Base-by-base conservation (phyloP, 148 eudicot genomes). In the Silene conica region DNA sequence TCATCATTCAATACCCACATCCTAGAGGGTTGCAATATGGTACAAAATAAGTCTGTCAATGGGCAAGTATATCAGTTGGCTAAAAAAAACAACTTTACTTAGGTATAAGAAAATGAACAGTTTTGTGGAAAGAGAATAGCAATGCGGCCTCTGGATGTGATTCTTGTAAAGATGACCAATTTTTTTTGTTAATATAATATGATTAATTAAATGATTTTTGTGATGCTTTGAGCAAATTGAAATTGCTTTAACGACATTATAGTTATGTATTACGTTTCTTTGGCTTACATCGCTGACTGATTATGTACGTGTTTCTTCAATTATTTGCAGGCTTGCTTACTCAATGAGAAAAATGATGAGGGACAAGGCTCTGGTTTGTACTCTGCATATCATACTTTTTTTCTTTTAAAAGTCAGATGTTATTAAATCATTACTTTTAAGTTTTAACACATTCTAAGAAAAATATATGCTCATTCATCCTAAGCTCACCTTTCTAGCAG, bases 291-390 rank as follows among this genome's bases (percentile, higher is more conserved):
- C 63, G 54, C 46, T 55, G 69, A 67, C 19, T 20, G 2, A 16
- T 12, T 31, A 16, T 62, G 43, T 75, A 34, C 25, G 11, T 62
- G 6, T 45, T 68, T 15, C 12, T 68, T 38, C 43, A 38, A 64
- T 3, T 78, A 71, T 69, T 73, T 86, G 83, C 82, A 95, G 99
- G 77, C 97, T 95, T 75, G 99, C 99, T 38, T 95, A 92, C 79
- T 95, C 99, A 7, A 95, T 95, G 99, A 84, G 92, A 69, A 95
- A 95, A 81, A 95, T 95, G 97, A 95, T 95, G 99, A 86, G 84
- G 71, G 99, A 95, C 83, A 95, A 95, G 82, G 99, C 99, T 73
- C 80, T 92, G 96, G 98, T 94, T 73, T 75, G 91, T 78, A n/a
- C n/a, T n/a, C n/a, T n/a, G n/a, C n/a, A 57, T 54, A 41, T 73